These are phyloP conservation scores for Tremellales sp. DNA, from an alignment of 1,284 basidiomycete species.

Conservation along the genomic window DNA sequence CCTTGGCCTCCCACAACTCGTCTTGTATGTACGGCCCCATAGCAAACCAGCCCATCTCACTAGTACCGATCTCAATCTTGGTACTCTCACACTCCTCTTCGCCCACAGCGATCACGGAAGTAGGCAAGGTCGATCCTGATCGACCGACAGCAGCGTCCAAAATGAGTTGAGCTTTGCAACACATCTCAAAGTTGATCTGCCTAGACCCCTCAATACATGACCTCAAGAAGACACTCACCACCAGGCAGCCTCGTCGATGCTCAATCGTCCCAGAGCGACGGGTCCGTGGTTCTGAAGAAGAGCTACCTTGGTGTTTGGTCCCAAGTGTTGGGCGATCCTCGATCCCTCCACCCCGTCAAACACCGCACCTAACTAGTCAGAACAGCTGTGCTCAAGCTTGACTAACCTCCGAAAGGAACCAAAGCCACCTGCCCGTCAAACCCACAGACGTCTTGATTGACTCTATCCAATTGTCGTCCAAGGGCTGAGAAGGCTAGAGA, in stretches of 20 bases:
- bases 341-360: conserved; percentile 39
- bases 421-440: conserved; percentile 36
- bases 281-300: conserved; percentile 45
- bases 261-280: conserved; percentile 30
- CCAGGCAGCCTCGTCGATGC: conserved; percentile 45
- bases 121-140: conserved; percentile 21
- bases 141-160: conserved; percentile 34
- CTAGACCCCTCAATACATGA: no score
- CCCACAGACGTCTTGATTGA: conserved; percentile 42
- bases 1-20: conserved; percentile 32
- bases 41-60: conserved; percentile 44
- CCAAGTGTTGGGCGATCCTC: conserved; percentile 30
- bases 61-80: conserved; percentile 37
- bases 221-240: conserved; percentile 25
- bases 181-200: conserved; percentile 43
- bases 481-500: conserved; percentile 26
- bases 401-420: conserved; percentile 41
- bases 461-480: conserved; percentile 38
- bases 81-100: conserved; percentile 32
- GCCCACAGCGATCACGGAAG: conserved; percentile 5
- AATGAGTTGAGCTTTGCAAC: conserved; percentile 40
- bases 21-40: conserved; percentile 39
- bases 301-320: conserved; percentile 25
- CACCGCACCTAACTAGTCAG: conserved; percentile 25
- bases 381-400: neutral